Conservation (phyloP, 2,329 filamentous ascomycete genomes). For the Didymella exigua region DNA sequence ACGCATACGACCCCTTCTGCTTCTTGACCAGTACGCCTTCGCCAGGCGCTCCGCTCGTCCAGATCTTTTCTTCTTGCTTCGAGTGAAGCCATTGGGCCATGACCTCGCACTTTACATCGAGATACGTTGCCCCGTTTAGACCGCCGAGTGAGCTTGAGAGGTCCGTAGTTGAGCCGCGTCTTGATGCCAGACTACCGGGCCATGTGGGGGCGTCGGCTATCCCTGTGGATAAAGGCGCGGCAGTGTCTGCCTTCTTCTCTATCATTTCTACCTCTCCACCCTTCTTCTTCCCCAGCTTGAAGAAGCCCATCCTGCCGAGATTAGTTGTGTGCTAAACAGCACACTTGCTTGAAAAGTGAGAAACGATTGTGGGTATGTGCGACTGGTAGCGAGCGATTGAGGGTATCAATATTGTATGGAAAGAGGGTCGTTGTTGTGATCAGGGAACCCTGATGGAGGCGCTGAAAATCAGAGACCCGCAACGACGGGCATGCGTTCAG, state of each 20-base stretch:
- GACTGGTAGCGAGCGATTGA: slow-evolving; percentile 4
- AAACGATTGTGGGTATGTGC: not conserved
- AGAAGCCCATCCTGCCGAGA: slow-evolving; percentile 12
- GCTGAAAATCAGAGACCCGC: not conserved
- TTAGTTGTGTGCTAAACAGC: slow-evolving; percentile 8
- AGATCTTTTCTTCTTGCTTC: slow-evolving; percentile 63
- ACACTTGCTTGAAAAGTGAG: not conserved
- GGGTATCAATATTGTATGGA: not conserved
- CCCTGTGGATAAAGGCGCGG: not conserved
- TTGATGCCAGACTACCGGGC: slow-evolving; percentile 9
- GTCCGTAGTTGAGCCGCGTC: slow-evolving; percentile 7
- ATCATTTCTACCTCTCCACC: slow-evolving; percentile 11
- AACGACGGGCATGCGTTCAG: not conserved
- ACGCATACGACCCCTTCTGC: slow-evolving; percentile 57
- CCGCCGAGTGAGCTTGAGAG: not conserved
- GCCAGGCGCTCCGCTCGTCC: slow-evolving; percentile 55
- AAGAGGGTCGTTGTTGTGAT: slow-evolving; percentile 2
- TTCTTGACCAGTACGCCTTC: slow-evolving; percentile 64
- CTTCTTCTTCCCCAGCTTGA: slow-evolving; percentile 20
- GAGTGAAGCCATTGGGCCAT: slow-evolving; percentile 69
- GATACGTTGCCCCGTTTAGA: slow-evolving; percentile 11
- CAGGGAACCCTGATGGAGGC: slow-evolving; percentile 3
- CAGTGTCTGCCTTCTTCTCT: slow-evolving; percentile 7
- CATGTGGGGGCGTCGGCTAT: slow-evolving; percentile 6
- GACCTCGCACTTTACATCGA: slow-evolving; percentile 62